Conservation (phyloP, 164 flowering plant species). For the Nymphaea colorata region DNA sequence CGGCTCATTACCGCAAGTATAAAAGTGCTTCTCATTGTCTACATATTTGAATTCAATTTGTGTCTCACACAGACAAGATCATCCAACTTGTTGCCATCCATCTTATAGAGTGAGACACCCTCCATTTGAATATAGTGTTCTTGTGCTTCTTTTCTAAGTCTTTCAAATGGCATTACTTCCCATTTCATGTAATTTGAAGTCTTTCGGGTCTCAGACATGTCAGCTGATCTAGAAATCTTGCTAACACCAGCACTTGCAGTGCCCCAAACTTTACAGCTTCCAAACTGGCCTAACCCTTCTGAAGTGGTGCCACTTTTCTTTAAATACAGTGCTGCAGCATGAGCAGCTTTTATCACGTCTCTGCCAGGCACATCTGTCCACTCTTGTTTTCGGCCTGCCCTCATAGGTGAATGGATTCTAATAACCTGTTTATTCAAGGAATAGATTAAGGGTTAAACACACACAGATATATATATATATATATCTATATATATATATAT, state of each 20-base stretch:
- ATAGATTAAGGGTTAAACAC: too few relatives aligned
- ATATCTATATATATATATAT: too few relatives aligned
- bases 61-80: constrained; percentile 91
- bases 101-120: constrained; percentile 74
- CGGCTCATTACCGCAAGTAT: too few relatives aligned
- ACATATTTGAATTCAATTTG: constrained; percentile 5
- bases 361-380: constrained; percentile 87
- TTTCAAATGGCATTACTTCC: constrained; percentile 73
- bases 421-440: constrained; percentile 41
- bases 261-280: constrained; percentile 93
- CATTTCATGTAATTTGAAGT: constrained; percentile 81
- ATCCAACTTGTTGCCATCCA: constrained; percentile 94
- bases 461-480: too few relatives aligned
- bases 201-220: constrained; percentile 71
- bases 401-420: constrained; percentile 96
- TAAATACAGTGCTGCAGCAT: constrained; percentile 61
- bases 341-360: constrained; percentile 64
- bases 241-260: constrained; percentile 30
- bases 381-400: constrained; percentile 62
- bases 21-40: too few relatives aligned
- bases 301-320: constrained; percentile 34
- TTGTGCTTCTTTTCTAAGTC: constrained; percentile 63
- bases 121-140: constrained; percentile 67
- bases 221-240: constrained; percentile 77
- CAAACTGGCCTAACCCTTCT: constrained; percentile 57